Conservation (phyloP, 1,139 yeast genomes). For the Lodderomyces orthopsilosis region DNA sequence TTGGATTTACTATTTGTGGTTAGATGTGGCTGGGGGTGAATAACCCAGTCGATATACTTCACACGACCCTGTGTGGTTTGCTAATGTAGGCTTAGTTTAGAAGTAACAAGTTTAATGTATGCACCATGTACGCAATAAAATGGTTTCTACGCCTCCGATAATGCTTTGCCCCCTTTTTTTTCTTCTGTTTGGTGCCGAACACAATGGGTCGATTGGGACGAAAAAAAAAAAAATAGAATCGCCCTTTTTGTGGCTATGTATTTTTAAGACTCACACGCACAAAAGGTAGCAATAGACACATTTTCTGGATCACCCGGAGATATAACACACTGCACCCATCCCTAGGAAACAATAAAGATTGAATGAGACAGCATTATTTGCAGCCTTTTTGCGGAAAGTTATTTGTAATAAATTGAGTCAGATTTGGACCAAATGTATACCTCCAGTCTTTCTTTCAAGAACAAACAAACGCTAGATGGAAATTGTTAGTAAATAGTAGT, state of each 20-base stretch:
- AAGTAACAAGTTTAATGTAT: not conserved
- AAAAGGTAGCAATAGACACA: not conserved
- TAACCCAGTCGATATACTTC: no score
- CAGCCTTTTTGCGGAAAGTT: no score
- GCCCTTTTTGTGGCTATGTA: not conserved
- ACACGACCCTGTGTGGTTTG: no score
- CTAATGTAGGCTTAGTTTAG: not conserved
- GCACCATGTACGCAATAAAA: not conserved
- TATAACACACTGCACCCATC: no score
- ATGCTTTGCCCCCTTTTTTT: not conserved
- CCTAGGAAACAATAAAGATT: no score
- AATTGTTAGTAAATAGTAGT: conserved; percentile 9
- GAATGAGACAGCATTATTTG: no score
- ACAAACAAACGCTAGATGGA: not conserved
- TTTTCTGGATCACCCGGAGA: not conserved
- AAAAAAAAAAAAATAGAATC: not conserved
- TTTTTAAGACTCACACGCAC: not conserved
- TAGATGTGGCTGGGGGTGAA: not conserved
- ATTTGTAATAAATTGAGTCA: no score
- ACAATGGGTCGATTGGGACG: not conserved
- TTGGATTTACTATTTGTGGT: not conserved
- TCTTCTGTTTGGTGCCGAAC: not conserved
- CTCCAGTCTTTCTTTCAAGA: not conserved
- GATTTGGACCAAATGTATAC: no score
- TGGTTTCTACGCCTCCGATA: no score